Evolutionary conservation across 805 yeast genomes (phyloP).

Genomic region (Clavispora fructus): DNA sequence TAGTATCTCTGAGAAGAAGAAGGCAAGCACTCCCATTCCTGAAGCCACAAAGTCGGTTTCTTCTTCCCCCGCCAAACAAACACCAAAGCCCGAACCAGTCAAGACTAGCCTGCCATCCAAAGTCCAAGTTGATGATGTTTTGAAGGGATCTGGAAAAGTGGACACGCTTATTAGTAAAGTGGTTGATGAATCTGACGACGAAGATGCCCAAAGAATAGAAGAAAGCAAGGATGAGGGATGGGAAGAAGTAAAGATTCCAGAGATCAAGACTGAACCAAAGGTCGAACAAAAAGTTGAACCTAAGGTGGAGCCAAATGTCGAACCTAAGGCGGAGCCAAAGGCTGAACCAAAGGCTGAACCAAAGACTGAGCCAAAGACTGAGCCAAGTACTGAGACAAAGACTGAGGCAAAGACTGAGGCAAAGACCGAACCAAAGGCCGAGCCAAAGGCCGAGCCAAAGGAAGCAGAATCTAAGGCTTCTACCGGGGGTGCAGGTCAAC

Average conservation of each 20-base stretch:
- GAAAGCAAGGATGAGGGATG: slow-evolving; percentile 33
- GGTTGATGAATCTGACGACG: slow-evolving; percentile 34
- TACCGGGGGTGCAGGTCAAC: slow-evolving; percentile 11
- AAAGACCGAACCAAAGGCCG: slow-evolving; percentile 2
- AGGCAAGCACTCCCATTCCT: background rate
- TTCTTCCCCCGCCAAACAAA: slow-evolving; percentile 5
- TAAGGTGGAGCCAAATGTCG: slow-evolving; percentile 2
- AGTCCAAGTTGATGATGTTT: slow-evolving; percentile 32
- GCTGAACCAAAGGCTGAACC: slow-evolving; percentile 10
- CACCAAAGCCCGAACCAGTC: slow-evolving; percentile 2
- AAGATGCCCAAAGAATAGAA: slow-evolving; percentile 19
- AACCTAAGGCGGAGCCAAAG: slow-evolving; percentile 3
- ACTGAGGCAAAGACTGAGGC: slow-evolving; percentile 13
- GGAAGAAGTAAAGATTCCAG: slow-evolving; percentile 35
- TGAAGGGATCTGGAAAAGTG: slow-evolving; percentile 33
- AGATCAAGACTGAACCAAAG: slow-evolving; percentile 12
- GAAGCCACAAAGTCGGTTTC: background rate
- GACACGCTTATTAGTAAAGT: slow-evolving; percentile 33
- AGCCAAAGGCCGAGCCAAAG: slow-evolving; percentile 14
- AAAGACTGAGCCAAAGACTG: slow-evolving; percentile 3
- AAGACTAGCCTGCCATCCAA: slow-evolving; percentile 6
- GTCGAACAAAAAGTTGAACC: slow-evolving; percentile 6
- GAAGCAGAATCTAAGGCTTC: slow-evolving; percentile 9
- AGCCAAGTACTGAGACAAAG: slow-evolving; percentile 16
- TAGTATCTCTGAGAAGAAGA: slow-evolving; percentile 19